These are phyloP conservation scores for Erucastrum elatum DNA, from an alignment of 345 rosid species.

Conservation along the genomic window DNA sequence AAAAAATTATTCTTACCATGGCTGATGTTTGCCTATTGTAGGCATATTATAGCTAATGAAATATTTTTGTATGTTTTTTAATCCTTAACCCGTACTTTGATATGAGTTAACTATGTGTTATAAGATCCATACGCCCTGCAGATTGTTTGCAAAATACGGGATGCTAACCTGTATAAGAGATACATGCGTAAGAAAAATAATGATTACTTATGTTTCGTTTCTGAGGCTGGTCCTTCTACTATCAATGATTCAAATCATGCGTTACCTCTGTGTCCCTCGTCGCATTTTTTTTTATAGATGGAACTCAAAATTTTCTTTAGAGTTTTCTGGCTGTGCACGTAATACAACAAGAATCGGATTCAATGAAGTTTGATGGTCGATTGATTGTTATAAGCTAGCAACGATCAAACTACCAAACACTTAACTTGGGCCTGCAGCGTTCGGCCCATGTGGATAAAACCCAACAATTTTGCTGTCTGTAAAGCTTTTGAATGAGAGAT, in stretches of 20 bases:
- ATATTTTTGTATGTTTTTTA: not conserved
- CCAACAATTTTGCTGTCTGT: not conserved
- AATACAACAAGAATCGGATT: too few species aligned
- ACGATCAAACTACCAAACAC: too few species aligned
- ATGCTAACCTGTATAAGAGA: slow-evolving; percentile 17
- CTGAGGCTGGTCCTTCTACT: not conserved
- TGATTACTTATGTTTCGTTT: not conserved
- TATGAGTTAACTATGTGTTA: not conserved
- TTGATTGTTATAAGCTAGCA: too few species aligned
- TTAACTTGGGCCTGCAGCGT: not conserved
- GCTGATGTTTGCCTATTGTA: not conserved
- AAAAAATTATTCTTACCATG: not conserved
- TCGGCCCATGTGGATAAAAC: not conserved
- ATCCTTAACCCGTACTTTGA: not conserved
- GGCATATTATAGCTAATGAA: slow-evolving; percentile 12
- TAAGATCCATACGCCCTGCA: slow-evolving; percentile 1
- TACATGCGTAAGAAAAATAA: not conserved
- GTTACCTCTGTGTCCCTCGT: too few species aligned
- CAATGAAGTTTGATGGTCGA: too few species aligned
- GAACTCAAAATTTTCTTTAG: too few species aligned
- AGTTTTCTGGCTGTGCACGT: too few species aligned
- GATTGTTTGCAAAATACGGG: slow-evolving; percentile 12
- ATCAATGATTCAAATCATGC: too few species aligned
- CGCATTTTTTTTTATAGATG: too few species aligned
- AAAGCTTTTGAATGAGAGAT: not conserved